Evolutionary conservation across 345 rosid species (phyloP), one percentile per base, ranked within the genome.

Genomic region (Toxicodendron radicans): DNA sequence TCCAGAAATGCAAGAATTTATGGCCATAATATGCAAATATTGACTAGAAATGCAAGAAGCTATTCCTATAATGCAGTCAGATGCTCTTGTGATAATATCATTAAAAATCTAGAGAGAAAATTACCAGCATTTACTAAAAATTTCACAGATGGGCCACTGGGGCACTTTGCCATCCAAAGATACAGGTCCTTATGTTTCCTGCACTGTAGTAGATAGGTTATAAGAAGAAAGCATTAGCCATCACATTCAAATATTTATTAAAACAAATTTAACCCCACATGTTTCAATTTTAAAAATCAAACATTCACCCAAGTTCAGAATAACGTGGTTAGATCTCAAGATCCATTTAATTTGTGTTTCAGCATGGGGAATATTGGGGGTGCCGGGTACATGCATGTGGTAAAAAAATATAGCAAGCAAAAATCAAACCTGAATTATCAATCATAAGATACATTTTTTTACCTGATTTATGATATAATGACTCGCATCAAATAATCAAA

Each of bases 91-190:
- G 66, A 49, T 10, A 35, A 24, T 58, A 77, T 13, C 11, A 64
- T 8, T 0, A 14, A 53, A 83, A 64, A 41, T 54, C 23, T 33
- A 14, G 70, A 33, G 46, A 20, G 27, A 66, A 68, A 64, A 71
- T 72, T 92, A 92, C 99, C 98, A 2, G 99, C 98, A 83, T 92
- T 90, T 59, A 95, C 99, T 82, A 95, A 83, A 78, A 93, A 95
- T 81, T 95, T 95, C 48, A 95, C 97, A 3, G 99, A 93, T 1
- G 98, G 99, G 63, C 98, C 98, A 77, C 78, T 73, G 2, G 92
- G 94, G 58, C 87, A 82, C 84, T 88, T 93, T 66, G 87, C 92
- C 92, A 91, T 95, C 99, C 98, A 95, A 63, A 93, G 45, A 73
- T 95, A 95, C 68, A 93, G 92, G 73, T 95, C 98, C 76, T 90